Base-by-base conservation (phyloP, 2,329 filamentous ascomycete genomes). In the Apiospora sp. region DNA sequence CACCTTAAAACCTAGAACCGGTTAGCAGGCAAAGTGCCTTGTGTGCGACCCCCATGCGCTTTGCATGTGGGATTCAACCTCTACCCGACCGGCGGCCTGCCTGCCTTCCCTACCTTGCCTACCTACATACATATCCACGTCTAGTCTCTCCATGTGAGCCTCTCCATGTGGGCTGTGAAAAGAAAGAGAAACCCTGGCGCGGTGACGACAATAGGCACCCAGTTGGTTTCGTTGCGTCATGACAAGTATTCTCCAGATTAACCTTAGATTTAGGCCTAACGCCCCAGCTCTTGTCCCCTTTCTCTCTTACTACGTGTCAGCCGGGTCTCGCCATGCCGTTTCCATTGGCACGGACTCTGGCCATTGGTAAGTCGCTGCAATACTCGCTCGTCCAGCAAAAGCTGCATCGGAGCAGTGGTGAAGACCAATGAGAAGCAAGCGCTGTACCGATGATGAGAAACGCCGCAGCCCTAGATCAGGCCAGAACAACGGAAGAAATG, bases 201-300 rank as follows among this genome's bases (percentile, higher is more conserved):
- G n/a, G n/a, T n/a, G n/a, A 24, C 49, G n/a, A 13, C 49, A n/a
- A 4, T 49, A n/a, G 58, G 14, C 30, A 61, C 34, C 19, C 5
- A 19, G 19, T n/a, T 41, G 19, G 27, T 10, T 8, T 48, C n/a
- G 49, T 24, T 51, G 49, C 34, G 58, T 64, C 34, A 64, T 64
- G 34, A 64, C 34, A 41, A 24, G 34, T 37, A 34, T 34, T 34
- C 58, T 30, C 34, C 30, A 64, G 58, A 64, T 64, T 64, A 64
- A 64, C 58, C 58, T 64, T 64, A 64, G 34, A 64, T 64, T 64
- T 64, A 64, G 34, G n/a, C 34, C 58, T 41, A 41, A 41, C 58
- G 58, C 58, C 58, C 30, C 13, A 24, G 13, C 10, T 64, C 58
- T 64, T 41, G 34, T 64, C 54, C 16, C n/a, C 22, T 16, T 51